Evolutionary conservation across 2,329 filamentous ascomycete genomes (phyloP).

Genomic region (Pyrenophora graminea): DNA sequence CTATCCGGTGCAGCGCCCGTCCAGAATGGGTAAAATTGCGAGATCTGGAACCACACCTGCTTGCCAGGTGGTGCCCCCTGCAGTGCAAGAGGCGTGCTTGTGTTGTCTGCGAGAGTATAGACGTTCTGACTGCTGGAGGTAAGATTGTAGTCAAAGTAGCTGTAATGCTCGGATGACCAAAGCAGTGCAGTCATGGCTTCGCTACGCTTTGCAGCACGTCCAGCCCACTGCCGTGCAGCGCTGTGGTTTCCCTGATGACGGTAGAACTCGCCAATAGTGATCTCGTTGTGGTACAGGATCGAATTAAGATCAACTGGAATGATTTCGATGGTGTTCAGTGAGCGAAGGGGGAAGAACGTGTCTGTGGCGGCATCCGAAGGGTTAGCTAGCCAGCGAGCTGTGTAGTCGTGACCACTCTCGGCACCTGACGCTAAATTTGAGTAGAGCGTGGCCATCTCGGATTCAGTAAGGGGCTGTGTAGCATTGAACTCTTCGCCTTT

Average conservation of each 20-base stretch:
- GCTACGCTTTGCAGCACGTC: constrained; percentile 58
- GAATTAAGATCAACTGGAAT: constrained; percentile 70
- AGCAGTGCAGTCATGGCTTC: constrained; percentile 66
- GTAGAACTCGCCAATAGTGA: constrained; percentile 61
- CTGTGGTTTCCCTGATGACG: constrained; percentile 56
- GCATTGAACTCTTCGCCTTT: constrained; percentile 64
- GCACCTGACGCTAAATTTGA: constrained; percentile 67
- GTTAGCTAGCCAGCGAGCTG: constrained; percentile 60
- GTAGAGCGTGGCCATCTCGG: constrained; percentile 60
- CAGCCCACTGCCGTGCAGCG: constrained; percentile 56
- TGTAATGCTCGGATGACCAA: constrained; percentile 66
- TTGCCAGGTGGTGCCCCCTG: constrained; percentile 57
- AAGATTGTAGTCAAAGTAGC: constrained; percentile 72
- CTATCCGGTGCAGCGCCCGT: constrained; percentile 63
- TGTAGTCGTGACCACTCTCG: constrained; percentile 70
- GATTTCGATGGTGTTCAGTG: constrained; percentile 62
- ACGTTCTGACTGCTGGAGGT: constrained; percentile 62
- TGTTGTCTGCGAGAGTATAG: constrained; percentile 53
- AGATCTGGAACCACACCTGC: constrained; percentile 62
- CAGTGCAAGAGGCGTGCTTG: constrained; percentile 46
- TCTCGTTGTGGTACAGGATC: constrained; percentile 69
- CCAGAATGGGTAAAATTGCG: constrained; percentile 72
- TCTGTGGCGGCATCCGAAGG: constrained; percentile 63
- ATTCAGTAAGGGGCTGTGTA: constrained; percentile 55
- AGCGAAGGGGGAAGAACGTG: constrained; percentile 68